Percentiles rank a stretch among this genome's conserved stretches.
phyloP scores from a whole-genome alignment of 805 yeast genomes.

The Barnettozyma botsteinii region DNA sequence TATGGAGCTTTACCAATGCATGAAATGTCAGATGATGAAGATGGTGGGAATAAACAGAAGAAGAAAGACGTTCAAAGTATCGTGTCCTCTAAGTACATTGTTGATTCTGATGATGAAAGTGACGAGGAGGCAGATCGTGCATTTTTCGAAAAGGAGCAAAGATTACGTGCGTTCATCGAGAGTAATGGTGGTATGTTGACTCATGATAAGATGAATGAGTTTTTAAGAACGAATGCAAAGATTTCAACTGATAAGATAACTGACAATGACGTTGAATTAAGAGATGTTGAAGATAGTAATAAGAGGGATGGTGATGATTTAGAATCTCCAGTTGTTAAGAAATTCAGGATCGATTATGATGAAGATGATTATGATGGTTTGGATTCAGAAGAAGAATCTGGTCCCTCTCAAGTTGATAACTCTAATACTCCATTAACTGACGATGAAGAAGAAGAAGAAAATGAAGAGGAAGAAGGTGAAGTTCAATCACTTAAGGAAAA shows the following conservation, averaged over 20 bases:
- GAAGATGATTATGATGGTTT: slow-evolving; percentile 1
- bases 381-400: slow-evolving; percentile 1
- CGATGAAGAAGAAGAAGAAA: not conserved
- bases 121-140: slow-evolving; percentile 48
- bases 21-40: slow-evolving; percentile 30
- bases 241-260: not conserved
- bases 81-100: slow-evolving; percentile 49
- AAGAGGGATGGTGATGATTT: slow-evolving; percentile 4
- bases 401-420: not conserved
- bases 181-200: slow-evolving; percentile 14
- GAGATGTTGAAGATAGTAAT: not conserved
- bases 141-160: slow-evolving; percentile 53
- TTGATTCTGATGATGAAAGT: slow-evolving; percentile 58
- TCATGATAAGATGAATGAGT: slow-evolving; percentile 11
- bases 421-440: slow-evolving; percentile 2
- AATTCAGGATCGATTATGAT: slow-evolving; percentile 1
- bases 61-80: not conserved
- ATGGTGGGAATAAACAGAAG: not conserved
- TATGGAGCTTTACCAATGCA: slow-evolving; percentile 23
- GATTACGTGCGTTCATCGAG: slow-evolving; percentile 33
- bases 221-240: slow-evolving; percentile 3
- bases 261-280: not conserved
- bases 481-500: no score
- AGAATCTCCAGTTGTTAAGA: slow-evolving; percentile 11
- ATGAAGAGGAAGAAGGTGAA: not conserved